Evolutionary conservation across 805 yeast genomes (phyloP).

Genomic region (Peterozyma xylosa): DNA sequence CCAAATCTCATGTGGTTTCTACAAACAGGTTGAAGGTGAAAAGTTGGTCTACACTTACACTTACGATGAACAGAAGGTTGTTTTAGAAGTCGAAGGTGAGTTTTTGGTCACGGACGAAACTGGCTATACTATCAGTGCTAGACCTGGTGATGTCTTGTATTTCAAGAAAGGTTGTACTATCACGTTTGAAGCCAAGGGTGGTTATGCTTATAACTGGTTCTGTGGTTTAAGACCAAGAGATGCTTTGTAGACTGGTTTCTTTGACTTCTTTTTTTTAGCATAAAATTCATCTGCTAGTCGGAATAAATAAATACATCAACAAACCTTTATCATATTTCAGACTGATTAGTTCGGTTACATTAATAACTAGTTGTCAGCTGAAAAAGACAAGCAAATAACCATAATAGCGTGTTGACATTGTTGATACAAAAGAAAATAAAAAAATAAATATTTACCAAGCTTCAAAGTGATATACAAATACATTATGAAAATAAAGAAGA

Average conservation of each 20-base stretch:
- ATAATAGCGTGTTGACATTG: no score
- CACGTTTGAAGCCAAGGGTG: conserved; percentile 47
- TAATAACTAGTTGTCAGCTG: no score
- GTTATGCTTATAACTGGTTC: conserved; percentile 59
- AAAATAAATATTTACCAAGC: no score
- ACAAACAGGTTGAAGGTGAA: conserved; percentile 61
- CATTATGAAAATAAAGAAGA: background rate
- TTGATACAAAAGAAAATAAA: background rate
- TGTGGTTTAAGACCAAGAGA: conserved; percentile 49
- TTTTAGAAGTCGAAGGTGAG: conserved; percentile 61
- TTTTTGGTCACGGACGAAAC: conserved; percentile 57
- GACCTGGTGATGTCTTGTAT: conserved; percentile 63
- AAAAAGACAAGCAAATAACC: no score
- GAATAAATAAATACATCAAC: no score
- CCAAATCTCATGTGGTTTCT: conserved; percentile 61
- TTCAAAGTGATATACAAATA: background rate
- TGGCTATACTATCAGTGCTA: conserved; percentile 47
- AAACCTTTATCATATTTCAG: no score
- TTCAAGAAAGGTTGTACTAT: conserved; percentile 61
- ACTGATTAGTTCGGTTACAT: no score
- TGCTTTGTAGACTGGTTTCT: conserved; percentile 15
- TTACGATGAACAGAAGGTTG: conserved; percentile 65
- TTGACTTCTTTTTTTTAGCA: background rate
- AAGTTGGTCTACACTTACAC: conserved; percentile 57
- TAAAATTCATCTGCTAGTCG: no score